Evolutionary conservation across 2,329 filamentous ascomycete genomes (phyloP), one percentile per base, ranked within the genome.

Genomic region (Aspergillus sp.): DNA sequence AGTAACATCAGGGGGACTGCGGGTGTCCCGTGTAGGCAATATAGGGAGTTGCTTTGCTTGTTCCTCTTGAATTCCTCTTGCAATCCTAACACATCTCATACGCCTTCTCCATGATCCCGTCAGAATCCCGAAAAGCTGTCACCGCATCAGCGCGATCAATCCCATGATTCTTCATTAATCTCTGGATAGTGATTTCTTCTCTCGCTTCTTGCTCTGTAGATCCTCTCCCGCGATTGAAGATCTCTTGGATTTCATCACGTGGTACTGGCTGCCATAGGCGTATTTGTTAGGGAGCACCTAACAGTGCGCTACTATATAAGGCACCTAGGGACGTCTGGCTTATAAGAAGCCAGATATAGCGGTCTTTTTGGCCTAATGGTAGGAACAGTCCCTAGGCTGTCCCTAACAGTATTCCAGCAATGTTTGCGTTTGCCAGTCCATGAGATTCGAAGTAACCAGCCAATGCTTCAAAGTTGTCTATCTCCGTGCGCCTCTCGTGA

Each of bases 1-100:
- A 9, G 46, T 42, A 12, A 49, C 47, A 34, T 51, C 34, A 5
- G 49, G 49, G 3, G 47, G 38, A 30, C 36, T 36, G 30, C 47
- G 12, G 7, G 47, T 51, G 34, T 51, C 49, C 10, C 46, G 8
- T 32, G 30, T 9, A 19, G 19, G 19, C 19, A 48, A 39, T 29
- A 47, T 28, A 10, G 45, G 40, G 7, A 29, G 4, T 29, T 19
- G 26, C 29, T 43, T 7, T 10, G 32, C 12, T 9, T 38, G 39
- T 6, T 27, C 26, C 28, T 30, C 42, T 19, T 34, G 36, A 4
- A 29, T 27, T 2, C 3, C 10, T 41, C 41, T 29, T n/a, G 33
- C 41, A 39, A 38, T 30, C 1, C 8, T 29, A 9, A 10, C 35
- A 35, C 33, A 47, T 33, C 5, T 12, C 10, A 12, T 38, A 6